Percentiles rank a stretch among this genome's conserved stretches.
Evolutionary conservation across 257 asterid species (phyloP).

Genomic region (Striga asiatica): DNA sequence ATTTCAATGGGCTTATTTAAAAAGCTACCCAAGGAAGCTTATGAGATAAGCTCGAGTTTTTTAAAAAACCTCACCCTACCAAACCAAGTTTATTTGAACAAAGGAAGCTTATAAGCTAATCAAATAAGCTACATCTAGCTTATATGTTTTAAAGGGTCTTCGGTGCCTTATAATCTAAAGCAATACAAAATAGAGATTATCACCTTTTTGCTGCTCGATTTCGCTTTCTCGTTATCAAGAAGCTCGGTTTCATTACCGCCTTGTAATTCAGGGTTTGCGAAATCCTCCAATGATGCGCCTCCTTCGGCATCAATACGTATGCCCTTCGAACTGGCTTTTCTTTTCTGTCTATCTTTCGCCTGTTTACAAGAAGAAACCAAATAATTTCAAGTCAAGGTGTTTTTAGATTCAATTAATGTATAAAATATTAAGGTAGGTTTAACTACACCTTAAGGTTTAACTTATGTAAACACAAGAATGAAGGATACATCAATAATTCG

Average conservation of each 20-base stretch:
- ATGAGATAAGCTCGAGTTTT: no score
- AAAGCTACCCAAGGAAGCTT: no score
- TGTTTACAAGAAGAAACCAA: conserved; percentile 20
- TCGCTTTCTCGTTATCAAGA: conserved; percentile 47
- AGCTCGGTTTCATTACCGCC: conserved; percentile 43
- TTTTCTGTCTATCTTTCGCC: conserved; percentile 95
- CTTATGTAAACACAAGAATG: background rate
- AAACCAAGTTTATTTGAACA: no score
- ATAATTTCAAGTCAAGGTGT: background rate
- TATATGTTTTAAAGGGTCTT: no score
- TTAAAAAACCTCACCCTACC: no score
- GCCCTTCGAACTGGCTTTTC: conserved; percentile 63
- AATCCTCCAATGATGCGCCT: conserved; percentile 78
- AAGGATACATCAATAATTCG: no score
- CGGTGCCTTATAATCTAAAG: background rate
- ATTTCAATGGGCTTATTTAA: no score
- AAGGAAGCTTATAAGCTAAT: no score
- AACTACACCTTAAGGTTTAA: background rate
- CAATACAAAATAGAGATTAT: conserved; percentile 1
- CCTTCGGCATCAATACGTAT: conserved; percentile 86
- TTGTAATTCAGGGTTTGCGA: conserved; percentile 30
- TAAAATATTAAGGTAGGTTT: no score
- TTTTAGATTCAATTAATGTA: background rate
- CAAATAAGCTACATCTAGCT: no score
- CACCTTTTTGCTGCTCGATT: conserved; percentile 69